Evolutionary conservation across 257 asterid species (phyloP).

Genomic region (Solanum neorickii): DNA sequence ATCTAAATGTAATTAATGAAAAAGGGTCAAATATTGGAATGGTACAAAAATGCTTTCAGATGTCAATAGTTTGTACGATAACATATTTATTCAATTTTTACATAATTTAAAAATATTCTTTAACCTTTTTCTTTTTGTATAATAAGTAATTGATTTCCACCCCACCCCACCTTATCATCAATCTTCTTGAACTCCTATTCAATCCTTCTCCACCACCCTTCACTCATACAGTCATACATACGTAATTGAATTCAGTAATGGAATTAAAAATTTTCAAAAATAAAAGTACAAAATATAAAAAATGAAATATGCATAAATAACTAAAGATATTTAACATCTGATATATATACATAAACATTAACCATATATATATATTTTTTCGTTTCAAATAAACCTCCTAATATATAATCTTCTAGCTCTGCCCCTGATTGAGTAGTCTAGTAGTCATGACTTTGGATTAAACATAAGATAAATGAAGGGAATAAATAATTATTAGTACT

Average conservation of each 20-base stretch:
- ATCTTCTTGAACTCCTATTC: conserved; percentile 17
- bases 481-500: neutral
- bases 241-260: neutral
- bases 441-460: neutral
- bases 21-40: neutral
- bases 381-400: neutral
- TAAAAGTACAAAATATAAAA: neutral
- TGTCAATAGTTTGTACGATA: neutral
- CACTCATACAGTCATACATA: no score
- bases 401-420: neutral
- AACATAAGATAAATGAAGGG: neutral
- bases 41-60: no score
- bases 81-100: no score
- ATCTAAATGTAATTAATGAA: no score
- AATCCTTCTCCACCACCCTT: neutral
- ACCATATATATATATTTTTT: neutral
- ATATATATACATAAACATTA: neutral
- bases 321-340: neutral
- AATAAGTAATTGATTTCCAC: no score
- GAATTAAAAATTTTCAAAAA: neutral
- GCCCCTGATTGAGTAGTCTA: neutral
- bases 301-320: no score
- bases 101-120: no score
- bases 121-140: neutral
- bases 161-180: conserved; percentile 32